Conservation (phyloP, 2,329 filamentous ascomycete species). For the Phialophora macrospora region DNA sequence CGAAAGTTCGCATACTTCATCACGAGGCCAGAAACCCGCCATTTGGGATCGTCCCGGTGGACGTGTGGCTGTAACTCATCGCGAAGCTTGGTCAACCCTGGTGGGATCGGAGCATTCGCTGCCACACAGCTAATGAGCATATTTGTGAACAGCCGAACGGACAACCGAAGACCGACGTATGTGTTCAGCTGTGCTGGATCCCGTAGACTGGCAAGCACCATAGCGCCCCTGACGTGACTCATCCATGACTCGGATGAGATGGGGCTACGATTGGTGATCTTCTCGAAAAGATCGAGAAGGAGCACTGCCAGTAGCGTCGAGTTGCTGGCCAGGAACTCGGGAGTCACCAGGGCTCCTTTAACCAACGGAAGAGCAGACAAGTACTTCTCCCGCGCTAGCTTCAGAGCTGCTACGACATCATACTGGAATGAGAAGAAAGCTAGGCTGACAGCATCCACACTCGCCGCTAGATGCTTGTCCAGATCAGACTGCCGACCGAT, state of each 20-base stretch:
- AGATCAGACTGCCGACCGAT: constrained; percentile 27
- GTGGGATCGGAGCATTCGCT: constrained; percentile 42
- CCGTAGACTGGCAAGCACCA: constrained; percentile 44
- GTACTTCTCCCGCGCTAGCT: constrained; percentile 32
- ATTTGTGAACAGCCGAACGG: constrained; percentile 39
- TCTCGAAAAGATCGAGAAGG: constrained; percentile 47
- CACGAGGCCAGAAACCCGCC: constrained; percentile 41
- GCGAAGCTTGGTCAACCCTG: constrained; percentile 51
- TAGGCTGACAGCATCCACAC: constrained; percentile 40
- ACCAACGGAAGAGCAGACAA: constrained; percentile 43
- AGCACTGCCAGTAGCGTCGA: constrained; percentile 45
- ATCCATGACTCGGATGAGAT: constrained; percentile 43
- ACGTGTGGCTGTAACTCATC: constrained; percentile 40
- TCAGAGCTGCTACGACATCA: constrained; percentile 22
- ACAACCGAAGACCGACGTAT: constrained; percentile 34
- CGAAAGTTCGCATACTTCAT: constrained; percentile 41
- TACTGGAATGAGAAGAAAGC: constrained; percentile 38
- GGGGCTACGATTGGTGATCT: constrained; percentile 32
- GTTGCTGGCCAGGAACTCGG: constrained; percentile 41
- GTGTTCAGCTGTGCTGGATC: constrained; percentile 41
- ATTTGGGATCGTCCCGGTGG: constrained; percentile 42
- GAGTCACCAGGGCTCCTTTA: constrained; percentile 43
- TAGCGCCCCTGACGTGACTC: constrained; percentile 46
- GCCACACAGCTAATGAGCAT: constrained; percentile 42
- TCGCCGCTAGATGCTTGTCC: constrained; percentile 36